phyloP scores from a whole-genome alignment of 129 eudicot genomes.

The Tagetes erecta region DNA sequence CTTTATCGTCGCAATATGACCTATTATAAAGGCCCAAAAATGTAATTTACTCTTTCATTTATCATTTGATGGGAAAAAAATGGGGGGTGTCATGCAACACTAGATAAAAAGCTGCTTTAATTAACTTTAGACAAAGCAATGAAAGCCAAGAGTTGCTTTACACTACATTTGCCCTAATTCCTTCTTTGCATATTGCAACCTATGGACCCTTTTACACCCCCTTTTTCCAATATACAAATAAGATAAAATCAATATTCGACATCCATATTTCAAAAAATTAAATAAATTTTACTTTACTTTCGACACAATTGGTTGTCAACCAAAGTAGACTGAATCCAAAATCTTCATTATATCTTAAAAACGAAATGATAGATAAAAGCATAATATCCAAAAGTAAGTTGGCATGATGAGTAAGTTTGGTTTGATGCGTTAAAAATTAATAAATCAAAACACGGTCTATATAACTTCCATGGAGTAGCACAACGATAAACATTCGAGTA shows the following conservation, averaged over 20 bases:
- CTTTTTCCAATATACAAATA: conserved; percentile 14
- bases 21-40: no score
- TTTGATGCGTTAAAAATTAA: no score
- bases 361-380: no score
- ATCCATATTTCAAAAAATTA: no score
- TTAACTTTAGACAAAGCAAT: conserved; percentile 41
- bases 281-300: not conserved
- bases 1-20: no score
- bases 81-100: conserved; percentile 37
- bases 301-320: not conserved
- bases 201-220: conserved; percentile 44
- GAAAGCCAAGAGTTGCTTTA: conserved; percentile 42
- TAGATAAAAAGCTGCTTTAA: conserved; percentile 28
- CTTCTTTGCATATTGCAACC: conserved; percentile 42
- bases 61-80: not conserved
- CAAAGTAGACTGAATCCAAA: not conserved
- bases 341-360: not conserved
- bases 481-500: no score
- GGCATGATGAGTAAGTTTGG: no score
- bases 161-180: conserved; percentile 35
- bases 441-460: no score
- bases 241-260: not conserved
- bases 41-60: no score
- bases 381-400: no score
- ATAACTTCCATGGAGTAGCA: no score